Base-by-base conservation (phyloP, 371 early-diverging fungal species). In the Actinomucor elegans region DNA sequence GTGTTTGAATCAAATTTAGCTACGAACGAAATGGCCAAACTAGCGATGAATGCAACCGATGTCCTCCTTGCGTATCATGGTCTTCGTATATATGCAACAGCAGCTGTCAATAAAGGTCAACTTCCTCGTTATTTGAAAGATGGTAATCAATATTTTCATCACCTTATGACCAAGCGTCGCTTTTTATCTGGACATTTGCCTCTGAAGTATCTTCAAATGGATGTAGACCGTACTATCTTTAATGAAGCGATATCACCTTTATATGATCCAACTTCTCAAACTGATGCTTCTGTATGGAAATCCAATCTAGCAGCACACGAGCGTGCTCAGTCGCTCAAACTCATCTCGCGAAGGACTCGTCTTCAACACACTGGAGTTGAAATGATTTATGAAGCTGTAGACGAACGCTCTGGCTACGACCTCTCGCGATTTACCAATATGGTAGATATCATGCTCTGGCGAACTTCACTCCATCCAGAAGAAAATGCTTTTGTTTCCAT, bases 341-440 rank as follows among this genome's bases (percentile, higher is more conserved):
- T 62, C 0, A 68, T 78, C 8, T 55, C 60, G 5, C 75, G 75
- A 41, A 72, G 75, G 0, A 58, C 66, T 5, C 76, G 84, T 61
- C 82, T 81, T 24, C 92, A 92, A 61, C 86, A 86, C 55, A 88
- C 91, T 1, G 85, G 90, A 35, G 79, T 89, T 44, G 92, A 89
- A 55, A 68, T 77, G 18, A 77, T 82, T 9, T 66, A 72, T 23
- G 71, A 75, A 24, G 80, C 84, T 10, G 48, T 82, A 28, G 92
- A 92, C 50, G 89, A 88, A 55, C 77, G 82, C 33, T 80, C 88
- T 5, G 83, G 84, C 18, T 75, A 78, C n/a, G 88, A 92, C 55
- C 55, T 92, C 41, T 69, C 75, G 6, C 64, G 76, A 27, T 89
- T 92, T 50, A 55, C 61, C 28, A 86, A 80, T 46, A 72, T 90